These are phyloP conservation scores for Dacryopinax spathularia DNA, from an alignment of 768 basidiomycete genomes.

Conservation along the genomic window DNA sequence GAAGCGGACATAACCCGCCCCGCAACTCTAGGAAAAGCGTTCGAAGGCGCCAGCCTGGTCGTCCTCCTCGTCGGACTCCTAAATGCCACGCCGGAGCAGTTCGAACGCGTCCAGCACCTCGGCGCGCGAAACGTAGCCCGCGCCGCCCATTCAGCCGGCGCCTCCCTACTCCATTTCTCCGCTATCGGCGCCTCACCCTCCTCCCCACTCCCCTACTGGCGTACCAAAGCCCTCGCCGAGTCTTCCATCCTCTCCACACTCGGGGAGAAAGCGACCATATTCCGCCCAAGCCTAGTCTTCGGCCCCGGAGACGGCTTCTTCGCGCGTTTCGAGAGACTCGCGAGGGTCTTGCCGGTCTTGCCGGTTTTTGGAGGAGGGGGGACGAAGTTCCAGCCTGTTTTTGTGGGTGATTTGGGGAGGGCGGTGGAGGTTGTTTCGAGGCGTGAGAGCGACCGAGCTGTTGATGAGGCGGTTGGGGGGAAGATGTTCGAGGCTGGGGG, in stretches of 20 bases:
- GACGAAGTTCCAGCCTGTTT: constrained; percentile 57
- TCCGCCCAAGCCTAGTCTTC: constrained; percentile 61
- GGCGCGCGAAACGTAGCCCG: constrained; percentile 54
- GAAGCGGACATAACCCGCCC: constrained; percentile 43
- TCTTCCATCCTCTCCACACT: constrained; percentile 34
- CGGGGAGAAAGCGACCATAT: constrained; percentile 38
- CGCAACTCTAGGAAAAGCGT: constrained; percentile 33
- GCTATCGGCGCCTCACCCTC: constrained; percentile 56
- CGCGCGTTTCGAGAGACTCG: constrained; percentile 47
- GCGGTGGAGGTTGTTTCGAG: constrained; percentile 46
- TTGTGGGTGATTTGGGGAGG: constrained; percentile 51
- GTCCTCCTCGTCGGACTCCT: constrained; percentile 60
- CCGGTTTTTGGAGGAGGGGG: constrained; percentile 65
- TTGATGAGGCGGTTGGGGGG: constrained; percentile 26
- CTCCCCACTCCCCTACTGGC: constrained; percentile 44
- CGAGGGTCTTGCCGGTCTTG: constrained; percentile 48
- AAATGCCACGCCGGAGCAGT: constrained; percentile 40
- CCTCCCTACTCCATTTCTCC: constrained; percentile 51
- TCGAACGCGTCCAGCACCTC: constrained; percentile 46
- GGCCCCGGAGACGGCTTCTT: constrained; percentile 68
- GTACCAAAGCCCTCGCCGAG: constrained; percentile 53
- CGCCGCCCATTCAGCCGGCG: constrained; percentile 37
- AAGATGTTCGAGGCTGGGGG: constrained; percentile 37
- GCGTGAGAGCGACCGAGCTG: constrained; percentile 24
- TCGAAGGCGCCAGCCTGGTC: constrained; percentile 42